Conservation (phyloP, 768 basidiomycete species). For the Russula emetica region DNA sequence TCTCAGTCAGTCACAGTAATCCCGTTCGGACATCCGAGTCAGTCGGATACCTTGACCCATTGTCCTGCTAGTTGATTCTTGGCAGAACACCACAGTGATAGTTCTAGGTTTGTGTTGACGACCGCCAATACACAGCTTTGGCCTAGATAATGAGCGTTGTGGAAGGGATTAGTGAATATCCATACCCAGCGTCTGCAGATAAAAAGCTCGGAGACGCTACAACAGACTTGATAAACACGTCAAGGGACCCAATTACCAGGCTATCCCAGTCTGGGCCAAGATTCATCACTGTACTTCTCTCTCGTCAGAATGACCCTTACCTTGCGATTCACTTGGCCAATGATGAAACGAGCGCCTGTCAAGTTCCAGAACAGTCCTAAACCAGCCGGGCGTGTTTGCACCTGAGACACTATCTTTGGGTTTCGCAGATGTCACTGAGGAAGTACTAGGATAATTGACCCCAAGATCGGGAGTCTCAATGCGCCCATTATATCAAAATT, state of each 20-base stretch:
- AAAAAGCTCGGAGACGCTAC: slow-evolving; percentile 67
- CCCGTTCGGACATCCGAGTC: not conserved
- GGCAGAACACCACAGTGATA: slow-evolving; percentile 59
- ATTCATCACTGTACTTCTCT: slow-evolving; percentile 30
- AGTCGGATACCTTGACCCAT: slow-evolving; percentile 54
- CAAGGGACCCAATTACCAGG: slow-evolving; percentile 68
- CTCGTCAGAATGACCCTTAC: slow-evolving; percentile 30
- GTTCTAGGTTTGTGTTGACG: slow-evolving; percentile 71
- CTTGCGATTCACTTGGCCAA: slow-evolving; percentile 44
- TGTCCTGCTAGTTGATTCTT: slow-evolving; percentile 71
- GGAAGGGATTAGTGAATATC: slow-evolving; percentile 1
- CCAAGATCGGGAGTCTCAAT: slow-evolving; percentile 70
- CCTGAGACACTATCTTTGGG: slow-evolving; percentile 7
- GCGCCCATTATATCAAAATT: not conserved
- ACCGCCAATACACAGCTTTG: slow-evolving; percentile 62
- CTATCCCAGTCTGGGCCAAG: slow-evolving; percentile 57
- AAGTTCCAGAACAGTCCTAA: slow-evolving; percentile 66
- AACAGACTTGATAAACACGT: slow-evolving; percentile 52
- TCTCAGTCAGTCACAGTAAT: slow-evolving; percentile 6
- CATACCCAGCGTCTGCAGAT: slow-evolving; percentile 56
- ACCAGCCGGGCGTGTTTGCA: slow-evolving; percentile 54
- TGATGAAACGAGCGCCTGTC: slow-evolving; percentile 40
- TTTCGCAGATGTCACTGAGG: slow-evolving; percentile 43
- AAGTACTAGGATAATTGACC: slow-evolving; percentile 57
- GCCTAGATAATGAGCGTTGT: slow-evolving; percentile 9